Percentiles rank a stretch among this genome's conserved stretches.
Conservation (phyloP, 805 yeast genomes). For the Phaffomyces antillensis region DNA sequence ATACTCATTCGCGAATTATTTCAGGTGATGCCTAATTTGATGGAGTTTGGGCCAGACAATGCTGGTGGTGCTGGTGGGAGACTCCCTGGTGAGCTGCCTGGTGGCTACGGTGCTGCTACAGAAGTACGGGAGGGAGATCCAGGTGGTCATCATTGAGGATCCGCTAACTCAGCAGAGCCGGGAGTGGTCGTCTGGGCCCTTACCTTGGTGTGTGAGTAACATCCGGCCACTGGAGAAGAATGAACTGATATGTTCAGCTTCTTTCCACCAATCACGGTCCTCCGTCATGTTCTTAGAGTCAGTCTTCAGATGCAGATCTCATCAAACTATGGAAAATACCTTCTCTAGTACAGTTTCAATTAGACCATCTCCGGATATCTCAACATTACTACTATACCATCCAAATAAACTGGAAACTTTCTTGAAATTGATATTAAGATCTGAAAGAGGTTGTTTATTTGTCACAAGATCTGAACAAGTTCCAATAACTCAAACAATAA, state of each 20-base stretch:
- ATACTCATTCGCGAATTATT: not conserved
- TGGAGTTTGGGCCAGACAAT: not conserved
- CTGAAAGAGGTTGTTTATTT: not conserved
- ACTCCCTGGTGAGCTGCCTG: conserved; percentile 2
- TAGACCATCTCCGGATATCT: conserved; percentile 8
- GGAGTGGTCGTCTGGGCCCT: conserved; percentile 3
- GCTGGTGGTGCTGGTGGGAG: conserved; percentile 10
- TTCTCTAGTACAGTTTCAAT: not conserved
- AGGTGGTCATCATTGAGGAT: conserved; percentile 4
- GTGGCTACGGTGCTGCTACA: conserved; percentile 1
- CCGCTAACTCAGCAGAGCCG: not conserved
- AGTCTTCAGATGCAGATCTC: not conserved
- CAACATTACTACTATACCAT: conserved; percentile 7
- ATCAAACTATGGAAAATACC: not conserved
- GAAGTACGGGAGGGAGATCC: not conserved
- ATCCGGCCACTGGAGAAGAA: not conserved
- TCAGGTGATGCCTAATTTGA: not conserved
- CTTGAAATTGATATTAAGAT: not conserved
- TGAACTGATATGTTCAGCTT: not conserved
- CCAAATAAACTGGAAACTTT: conserved; percentile 1
- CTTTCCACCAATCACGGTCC: conserved; percentile 4
- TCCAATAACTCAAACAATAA: not conserved
- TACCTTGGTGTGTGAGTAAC: conserved; percentile 9
- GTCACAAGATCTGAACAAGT: not conserved
- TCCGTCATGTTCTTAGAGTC: conserved; percentile 10